Percentiles rank a stretch among this genome's conserved stretches.
Evolutionary conservation across 805 yeast species (phyloP).

Genomic region (Suhomyces prunicola): DNA sequence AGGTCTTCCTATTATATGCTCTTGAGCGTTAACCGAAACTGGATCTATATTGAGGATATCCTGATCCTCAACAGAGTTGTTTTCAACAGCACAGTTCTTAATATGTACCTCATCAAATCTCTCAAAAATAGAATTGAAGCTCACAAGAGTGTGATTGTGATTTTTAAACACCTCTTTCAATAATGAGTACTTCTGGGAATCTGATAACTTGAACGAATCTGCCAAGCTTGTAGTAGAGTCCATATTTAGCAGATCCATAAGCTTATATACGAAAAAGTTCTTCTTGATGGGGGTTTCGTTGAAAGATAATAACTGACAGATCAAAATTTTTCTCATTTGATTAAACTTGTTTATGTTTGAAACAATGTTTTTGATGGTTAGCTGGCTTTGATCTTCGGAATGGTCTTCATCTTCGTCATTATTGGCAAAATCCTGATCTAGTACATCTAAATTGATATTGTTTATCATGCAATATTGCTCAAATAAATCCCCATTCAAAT

Average conservation of each 20-base stretch:
- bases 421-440: constrained; percentile 10
- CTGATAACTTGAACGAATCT: neutral
- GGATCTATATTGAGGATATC: constrained; percentile 12
- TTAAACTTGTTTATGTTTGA: constrained; percentile 27
- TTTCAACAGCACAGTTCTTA: neutral
- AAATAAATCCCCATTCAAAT: constrained; percentile 34
- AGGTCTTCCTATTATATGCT: neutral
- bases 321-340: constrained; percentile 33
- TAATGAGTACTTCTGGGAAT: constrained; percentile 15
- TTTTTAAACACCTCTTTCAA: constrained; percentile 19
- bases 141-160: constrained; percentile 22
- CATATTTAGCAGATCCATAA: constrained; percentile 18
- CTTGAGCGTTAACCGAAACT: neutral
- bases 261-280: constrained; percentile 31
- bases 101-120: constrained; percentile 18
- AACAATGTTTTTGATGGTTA: constrained; percentile 4
- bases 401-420: constrained; percentile 3
- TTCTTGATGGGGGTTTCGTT: constrained; percentile 24
- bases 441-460: constrained; percentile 23
- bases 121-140: constrained; percentile 23
- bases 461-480: constrained; percentile 41
- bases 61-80: constrained; percentile 11
- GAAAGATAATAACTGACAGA: constrained; percentile 37
- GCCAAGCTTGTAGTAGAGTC: neutral
- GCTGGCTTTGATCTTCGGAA: neutral